Evolutionary conservation across 2,329 filamentous ascomycete genomes (phyloP), one percentile per base, ranked within the genome.

Genomic region (Xylaria sp.): DNA sequence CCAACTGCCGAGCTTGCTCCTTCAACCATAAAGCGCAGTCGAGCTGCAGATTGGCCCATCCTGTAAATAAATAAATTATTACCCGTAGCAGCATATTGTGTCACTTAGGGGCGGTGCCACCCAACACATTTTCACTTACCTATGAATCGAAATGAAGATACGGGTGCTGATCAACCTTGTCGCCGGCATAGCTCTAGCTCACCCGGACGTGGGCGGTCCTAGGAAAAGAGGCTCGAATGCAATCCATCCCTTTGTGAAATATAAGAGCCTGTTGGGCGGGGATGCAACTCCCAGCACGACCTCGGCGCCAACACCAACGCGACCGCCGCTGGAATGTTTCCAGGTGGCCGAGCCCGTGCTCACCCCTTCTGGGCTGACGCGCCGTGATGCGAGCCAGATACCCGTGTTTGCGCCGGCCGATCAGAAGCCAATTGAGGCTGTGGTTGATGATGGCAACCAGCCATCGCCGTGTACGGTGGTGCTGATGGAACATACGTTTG

Each of bases 401-500:
- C 72, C 68, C 63, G 72, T 68, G 61, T 40, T 67, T 11, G 75
- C 71, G 71, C 20, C 53, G 10, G 51, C 53, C 2, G 76, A 71
- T 31, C 62, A 63, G 63, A 53, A 57, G 9, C 68, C 71, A 46
- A 62, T 66, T 60, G 67, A 59, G 15, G 63, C 48, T 28, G 65
- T 70, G 53, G 72, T 72, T 49, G 70, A 75, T 17, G 70, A 73
- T 31, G 73, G 71, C 31, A 57, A 72, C 10, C 67, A 69, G n/a
- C 72, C 75, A 54, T 76, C 75, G 59, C 76, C 80, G 58, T 89
- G 86, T 76, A 80, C 86, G 51, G 77, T 88, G 46, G 79, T 86
- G n/a, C 79, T 95, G 64, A 92, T 94, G 87, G 81, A 89, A 3
- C 85, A 93, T 79, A 85, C 86, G 0, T 95, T 95, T 82, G 91